Base-by-base conservation (phyloP, 176 grass and related monocot species). In the Themeda triandra region DNA sequence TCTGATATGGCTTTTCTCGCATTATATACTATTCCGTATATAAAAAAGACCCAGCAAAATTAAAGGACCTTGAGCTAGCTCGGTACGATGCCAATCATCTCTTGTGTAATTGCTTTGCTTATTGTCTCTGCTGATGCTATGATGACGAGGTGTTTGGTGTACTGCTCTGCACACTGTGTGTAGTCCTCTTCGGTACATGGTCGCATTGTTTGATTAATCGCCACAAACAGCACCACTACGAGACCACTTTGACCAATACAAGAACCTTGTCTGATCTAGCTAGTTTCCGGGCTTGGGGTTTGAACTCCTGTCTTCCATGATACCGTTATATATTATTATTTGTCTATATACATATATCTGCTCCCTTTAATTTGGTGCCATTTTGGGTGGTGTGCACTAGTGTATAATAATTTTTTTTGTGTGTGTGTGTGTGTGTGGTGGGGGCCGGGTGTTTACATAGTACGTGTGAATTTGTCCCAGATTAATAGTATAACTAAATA, bases 151-250 rank as follows among this genome's bases (percentile, higher is more conserved):
- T 18, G 33, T 44, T n/a, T 59, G 14, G 8, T 42, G 51, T 48
- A 44, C 35, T 75, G 71, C 35, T 35, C 67, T 13, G 35, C 67
- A 40, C n/a, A 9, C 69, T 69, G 28, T 54, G 24, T 27, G 31
- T 75, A 31, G 5, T 42, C 72, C 51, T 76, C 80, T 63, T 91
- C 83, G 80, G 89, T 87, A 90, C 89, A 87, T 80, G 89, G 76
- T 74, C 49, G 75, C 25, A 48, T 36, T 53, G 6, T 63, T 87
- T 84, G 74, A 84, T 83, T 40, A 87, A 77, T 63, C 18, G 49
- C 75, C 45, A 48, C 45, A 19, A 73, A 79, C 80, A 35, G 36
- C 74, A 51, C 35, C 80, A 64, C 83, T 63, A 41, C 8, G 25
- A 39, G 27, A 48, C 14, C 73, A 12, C 59, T 91, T 91, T 91